A percentile compares a stretch with the other conserved stretches of the same genome.
Conservation (phyloP, 129 eudicot species). For the Apium graveolens region DNA sequence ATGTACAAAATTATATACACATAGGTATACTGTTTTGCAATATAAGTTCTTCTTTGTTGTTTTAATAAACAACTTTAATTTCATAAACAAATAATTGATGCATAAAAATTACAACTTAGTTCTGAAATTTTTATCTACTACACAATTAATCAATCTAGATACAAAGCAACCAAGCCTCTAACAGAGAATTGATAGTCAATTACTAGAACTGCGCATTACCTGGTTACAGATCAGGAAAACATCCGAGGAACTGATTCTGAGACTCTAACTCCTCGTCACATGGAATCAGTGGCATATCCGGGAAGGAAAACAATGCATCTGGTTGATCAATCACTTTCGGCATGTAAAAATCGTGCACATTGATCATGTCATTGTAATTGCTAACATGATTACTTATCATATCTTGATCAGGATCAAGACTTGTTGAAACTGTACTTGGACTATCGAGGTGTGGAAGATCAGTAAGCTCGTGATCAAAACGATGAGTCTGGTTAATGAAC, state of each 20-base stretch:
- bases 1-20: no score
- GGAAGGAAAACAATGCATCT: constrained; percentile 22
- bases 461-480: constrained; percentile 9
- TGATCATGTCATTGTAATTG: constrained; percentile 30
- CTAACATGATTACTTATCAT: constrained; percentile 9
- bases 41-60: not conserved
- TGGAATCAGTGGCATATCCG: constrained; percentile 29
- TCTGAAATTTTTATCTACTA: not conserved
- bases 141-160: not conserved
- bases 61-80: not conserved
- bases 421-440: constrained; percentile 40
- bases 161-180: not conserved
- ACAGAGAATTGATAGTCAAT: not conserved
- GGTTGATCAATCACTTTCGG: constrained; percentile 10
- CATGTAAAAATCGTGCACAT: constrained; percentile 28
- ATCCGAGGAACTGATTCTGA: constrained; percentile 43
- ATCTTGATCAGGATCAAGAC: constrained; percentile 35
- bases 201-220: constrained; percentile 1
- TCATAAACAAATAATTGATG: not conserved
- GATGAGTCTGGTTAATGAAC: constrained; percentile 11
- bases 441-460: constrained; percentile 54
- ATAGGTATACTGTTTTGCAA: no score
- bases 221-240: constrained; percentile 48
- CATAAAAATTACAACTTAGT: not conserved
- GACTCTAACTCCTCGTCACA: constrained; percentile 31